Evolutionary conservation across 495 filamentous ascomycete genomes (phyloP).

Genomic region (Rhypophila decipiens): DNA sequence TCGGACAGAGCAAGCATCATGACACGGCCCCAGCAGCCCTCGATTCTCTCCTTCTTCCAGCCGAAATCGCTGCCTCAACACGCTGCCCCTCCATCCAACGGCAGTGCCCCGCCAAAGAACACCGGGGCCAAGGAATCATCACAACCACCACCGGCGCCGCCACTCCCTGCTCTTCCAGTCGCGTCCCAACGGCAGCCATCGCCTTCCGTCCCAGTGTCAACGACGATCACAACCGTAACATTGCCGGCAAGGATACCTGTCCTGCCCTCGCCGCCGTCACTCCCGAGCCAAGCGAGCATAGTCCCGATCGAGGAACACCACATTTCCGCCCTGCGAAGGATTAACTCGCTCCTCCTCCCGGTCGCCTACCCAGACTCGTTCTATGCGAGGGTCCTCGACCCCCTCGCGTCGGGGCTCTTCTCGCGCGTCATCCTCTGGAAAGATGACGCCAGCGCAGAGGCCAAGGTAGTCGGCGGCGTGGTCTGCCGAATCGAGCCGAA

Average conservation of each 20-base stretch:
- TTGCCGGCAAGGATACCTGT: slow-evolving; percentile 33
- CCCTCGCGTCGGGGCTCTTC: slow-evolving; percentile 58
- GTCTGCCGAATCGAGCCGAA: slow-evolving; percentile 70
- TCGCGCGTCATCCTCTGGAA: slow-evolving; percentile 66
- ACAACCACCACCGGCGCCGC: slow-evolving; percentile 13
- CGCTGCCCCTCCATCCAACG: slow-evolving; percentile 21
- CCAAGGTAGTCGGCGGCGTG: slow-evolving; percentile 73
- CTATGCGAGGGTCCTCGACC: slow-evolving; percentile 69
- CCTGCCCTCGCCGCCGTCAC: slow-evolving; percentile 22
- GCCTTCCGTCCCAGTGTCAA: slow-evolving; percentile 13
- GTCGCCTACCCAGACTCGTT: slow-evolving; percentile 83
- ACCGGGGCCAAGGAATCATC: slow-evolving; percentile 12
- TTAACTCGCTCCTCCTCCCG: slow-evolving; percentile 78
- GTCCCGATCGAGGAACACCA: slow-evolving; percentile 53
- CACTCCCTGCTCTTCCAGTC: slow-evolving; percentile 3
- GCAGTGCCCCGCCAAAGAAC: slow-evolving; percentile 9
- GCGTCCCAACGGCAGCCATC: slow-evolving; percentile 3
- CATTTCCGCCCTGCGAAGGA: slow-evolving; percentile 68
- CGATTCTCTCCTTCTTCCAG: slow-evolving; percentile 44
- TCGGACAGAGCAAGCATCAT: too few species aligned
- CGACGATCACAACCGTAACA: neutral
- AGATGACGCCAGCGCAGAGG: slow-evolving; percentile 25
- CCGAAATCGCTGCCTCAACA: slow-evolving; percentile 15
- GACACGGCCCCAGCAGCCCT: slow-evolving; percentile 32
- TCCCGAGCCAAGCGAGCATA: slow-evolving; percentile 49